These are phyloP conservation scores for Prunus yedoensis DNA, from an alignment of 331 rosid species.

Conservation along the genomic window DNA sequence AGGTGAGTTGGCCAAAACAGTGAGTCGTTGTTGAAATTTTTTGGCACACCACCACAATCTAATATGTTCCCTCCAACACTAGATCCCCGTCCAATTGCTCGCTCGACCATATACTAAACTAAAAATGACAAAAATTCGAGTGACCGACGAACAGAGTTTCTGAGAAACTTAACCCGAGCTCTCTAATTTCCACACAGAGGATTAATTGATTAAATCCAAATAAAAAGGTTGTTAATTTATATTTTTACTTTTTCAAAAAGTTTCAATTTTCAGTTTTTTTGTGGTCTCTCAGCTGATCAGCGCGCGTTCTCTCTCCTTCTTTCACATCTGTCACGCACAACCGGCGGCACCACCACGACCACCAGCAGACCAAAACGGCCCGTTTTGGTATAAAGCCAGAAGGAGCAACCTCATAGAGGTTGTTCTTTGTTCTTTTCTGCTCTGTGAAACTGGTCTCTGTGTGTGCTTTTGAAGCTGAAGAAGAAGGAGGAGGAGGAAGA, in stretches of 20 bases:
- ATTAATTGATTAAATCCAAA: not conserved
- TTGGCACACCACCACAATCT: not conserved
- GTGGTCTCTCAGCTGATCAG: slow-evolving; percentile 31
- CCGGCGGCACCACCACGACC: slow-evolving; percentile 11
- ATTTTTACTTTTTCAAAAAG: slow-evolving; percentile 22
- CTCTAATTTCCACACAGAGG: not conserved
- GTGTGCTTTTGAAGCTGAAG: not conserved
- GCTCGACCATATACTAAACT: too few species aligned
- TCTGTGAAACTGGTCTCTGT: not conserved
- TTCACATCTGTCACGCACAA: slow-evolving; percentile 8
- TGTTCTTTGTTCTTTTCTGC: not conserved
- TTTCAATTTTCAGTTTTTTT: not conserved
- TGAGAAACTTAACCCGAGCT: not conserved
- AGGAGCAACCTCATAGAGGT: not conserved
- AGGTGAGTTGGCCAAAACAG: too few species aligned
- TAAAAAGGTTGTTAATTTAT: not conserved
- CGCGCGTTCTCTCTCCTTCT: slow-evolving; percentile 33
- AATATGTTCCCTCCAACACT: slow-evolving; percentile 9
- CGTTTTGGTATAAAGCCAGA: not conserved
- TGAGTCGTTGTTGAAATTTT: too few species aligned
- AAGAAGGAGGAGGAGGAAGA: too few species aligned
- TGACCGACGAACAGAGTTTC: not conserved
- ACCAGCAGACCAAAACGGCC: not conserved
- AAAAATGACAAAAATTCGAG: not conserved
- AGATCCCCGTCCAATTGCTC: not conserved